Evolutionary conservation across 805 yeast species (phyloP).

Genomic region (Starmerella apicola): DNA sequence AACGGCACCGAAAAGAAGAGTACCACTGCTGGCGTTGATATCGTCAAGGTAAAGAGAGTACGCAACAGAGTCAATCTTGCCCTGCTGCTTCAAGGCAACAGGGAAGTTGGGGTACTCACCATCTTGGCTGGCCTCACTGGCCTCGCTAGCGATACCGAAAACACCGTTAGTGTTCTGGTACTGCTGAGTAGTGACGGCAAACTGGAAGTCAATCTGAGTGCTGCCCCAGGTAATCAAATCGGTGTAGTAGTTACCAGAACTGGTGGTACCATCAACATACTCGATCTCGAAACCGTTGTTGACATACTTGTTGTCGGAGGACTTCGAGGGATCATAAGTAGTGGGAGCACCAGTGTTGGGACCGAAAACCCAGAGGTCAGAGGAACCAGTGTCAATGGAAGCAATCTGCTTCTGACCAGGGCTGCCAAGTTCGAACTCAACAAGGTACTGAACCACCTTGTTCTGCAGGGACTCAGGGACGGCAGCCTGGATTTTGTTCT

Average conservation of each 20-base stretch:
- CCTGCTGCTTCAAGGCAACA: conserved; percentile 27
- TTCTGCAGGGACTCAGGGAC: background rate
- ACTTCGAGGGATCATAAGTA: conserved; percentile 7
- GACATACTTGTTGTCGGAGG: conserved; percentile 18
- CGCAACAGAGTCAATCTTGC: conserved; percentile 31
- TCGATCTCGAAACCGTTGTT: conserved; percentile 17
- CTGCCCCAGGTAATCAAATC: conserved; percentile 44
- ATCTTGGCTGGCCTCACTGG: background rate
- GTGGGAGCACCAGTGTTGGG: background rate
- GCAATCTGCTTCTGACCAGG: background rate
- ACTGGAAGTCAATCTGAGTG: conserved; percentile 29
- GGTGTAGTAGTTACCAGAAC: conserved; percentile 42
- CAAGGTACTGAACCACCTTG: background rate
- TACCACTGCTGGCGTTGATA: conserved; percentile 19
- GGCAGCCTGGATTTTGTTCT: background rate
- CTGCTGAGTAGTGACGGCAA: conserved; percentile 3
- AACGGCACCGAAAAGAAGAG: conserved; percentile 47
- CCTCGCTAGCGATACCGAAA: conserved; percentile 6
- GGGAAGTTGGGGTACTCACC: conserved; percentile 26
- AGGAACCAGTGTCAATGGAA: conserved; percentile 52
- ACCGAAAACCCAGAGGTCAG: conserved; percentile 47
- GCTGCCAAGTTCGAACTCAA: background rate
- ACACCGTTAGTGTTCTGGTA: background rate
- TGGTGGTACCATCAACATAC: conserved; percentile 30
- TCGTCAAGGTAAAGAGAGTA: conserved; percentile 37